These are phyloP conservation scores for Dysphania ambrosioides DNA, from an alignment of 148 eudicot genomes.

Conservation along the genomic window DNA sequence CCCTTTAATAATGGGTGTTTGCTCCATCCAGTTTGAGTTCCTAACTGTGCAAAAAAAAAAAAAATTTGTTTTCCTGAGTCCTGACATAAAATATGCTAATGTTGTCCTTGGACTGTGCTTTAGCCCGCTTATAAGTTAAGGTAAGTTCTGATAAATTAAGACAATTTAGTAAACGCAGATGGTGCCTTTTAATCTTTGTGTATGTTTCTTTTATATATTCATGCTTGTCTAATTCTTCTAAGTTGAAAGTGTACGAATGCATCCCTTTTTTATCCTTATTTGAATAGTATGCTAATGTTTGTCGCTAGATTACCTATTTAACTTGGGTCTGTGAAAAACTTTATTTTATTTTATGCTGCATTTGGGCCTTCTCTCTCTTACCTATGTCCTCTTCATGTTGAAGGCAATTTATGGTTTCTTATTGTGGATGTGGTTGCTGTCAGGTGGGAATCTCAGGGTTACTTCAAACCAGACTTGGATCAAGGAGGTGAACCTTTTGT, in stretches of 20 bases:
- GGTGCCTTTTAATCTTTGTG: no score
- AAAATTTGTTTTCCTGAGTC: no score
- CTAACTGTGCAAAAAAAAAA: neutral
- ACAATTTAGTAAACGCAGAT: no score
- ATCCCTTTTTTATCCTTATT: neutral
- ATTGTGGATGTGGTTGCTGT: constrained; percentile 31
- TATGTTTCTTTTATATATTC: no score
- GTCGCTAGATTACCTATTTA: neutral
- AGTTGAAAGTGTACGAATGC: neutral
- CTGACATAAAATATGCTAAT: no score
- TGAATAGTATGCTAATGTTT: neutral
- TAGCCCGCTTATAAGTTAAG: neutral
- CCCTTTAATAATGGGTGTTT: no score
- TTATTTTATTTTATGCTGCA: neutral
- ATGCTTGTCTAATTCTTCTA: no score
- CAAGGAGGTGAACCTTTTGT: constrained; percentile 83
- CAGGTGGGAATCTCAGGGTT: constrained; percentile 99
- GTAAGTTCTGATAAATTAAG: no score
- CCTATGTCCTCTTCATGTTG: neutral
- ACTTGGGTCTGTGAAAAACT: neutral
- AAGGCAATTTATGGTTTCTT: neutral
- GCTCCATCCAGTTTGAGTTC: no score
- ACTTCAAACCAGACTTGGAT: constrained; percentile 83
- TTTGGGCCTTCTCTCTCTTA: neutral
- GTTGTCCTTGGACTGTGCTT: no score